A percentile compares a stretch with the other conserved stretches of the same genome.
Evolutionary conservation across 306 rosid species (phyloP).

Genomic region (Cucurbita pepo): DNA sequence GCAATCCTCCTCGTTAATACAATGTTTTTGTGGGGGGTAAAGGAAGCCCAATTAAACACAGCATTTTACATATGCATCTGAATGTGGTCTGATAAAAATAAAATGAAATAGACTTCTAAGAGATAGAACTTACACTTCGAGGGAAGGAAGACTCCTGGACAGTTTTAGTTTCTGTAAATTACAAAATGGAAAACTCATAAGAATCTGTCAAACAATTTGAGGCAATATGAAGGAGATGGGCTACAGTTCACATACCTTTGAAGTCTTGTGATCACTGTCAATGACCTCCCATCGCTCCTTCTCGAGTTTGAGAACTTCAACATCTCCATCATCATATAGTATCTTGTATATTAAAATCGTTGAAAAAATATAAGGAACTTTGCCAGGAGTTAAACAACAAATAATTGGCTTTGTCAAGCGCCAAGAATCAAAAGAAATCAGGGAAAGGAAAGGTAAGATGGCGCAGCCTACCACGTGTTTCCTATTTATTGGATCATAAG

Average conservation of each 20-base stretch:
- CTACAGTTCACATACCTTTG: conserved; percentile 23
- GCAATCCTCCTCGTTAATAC: too few species aligned
- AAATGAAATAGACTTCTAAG: neutral
- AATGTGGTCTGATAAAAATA: neutral
- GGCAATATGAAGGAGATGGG: conserved; percentile 9
- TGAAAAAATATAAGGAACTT: conserved; percentile 5
- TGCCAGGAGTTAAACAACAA: neutral
- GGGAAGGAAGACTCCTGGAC: conserved; percentile 30
- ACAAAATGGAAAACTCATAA: conserved; percentile 17
- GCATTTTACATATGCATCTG: neutral
- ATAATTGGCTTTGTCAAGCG: neutral
- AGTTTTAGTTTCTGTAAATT: conserved; percentile 50
- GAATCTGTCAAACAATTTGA: conserved; percentile 7
- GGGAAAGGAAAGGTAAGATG: conserved; percentile 10
- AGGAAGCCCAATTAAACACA: neutral
- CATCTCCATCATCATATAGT: conserved; percentile 53
- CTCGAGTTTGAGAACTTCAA: conserved; percentile 41
- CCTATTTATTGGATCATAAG: conserved; percentile 55
- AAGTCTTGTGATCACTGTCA: conserved; percentile 32
- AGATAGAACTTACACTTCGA: conserved; percentile 40
- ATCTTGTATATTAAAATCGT: conserved; percentile 30
- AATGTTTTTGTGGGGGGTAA: too few species aligned
- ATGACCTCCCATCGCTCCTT: conserved; percentile 48
- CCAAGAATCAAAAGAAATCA: conserved; percentile 1
- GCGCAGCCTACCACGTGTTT: conserved; percentile 82